Conservation (phyloP, 2,329 filamentous ascomycete species). For the Dactylellina drechsleri region DNA sequence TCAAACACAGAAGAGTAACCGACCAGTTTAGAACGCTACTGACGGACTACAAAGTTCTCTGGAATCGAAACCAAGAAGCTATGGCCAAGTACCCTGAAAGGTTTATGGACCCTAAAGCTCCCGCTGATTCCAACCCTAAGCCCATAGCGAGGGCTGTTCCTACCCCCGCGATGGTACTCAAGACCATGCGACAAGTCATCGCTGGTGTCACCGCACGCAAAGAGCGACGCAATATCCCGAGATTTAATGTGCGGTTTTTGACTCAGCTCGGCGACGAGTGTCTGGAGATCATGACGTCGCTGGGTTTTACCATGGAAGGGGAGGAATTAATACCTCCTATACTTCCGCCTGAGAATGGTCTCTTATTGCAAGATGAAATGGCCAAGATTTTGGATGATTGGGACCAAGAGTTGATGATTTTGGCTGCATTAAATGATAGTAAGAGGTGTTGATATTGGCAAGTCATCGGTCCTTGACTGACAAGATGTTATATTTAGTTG, state of each 20-base stretch:
- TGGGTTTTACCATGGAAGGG: conserved; percentile 34
- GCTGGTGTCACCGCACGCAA: conserved; percentile 31
- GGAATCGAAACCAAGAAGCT: conserved; percentile 63
- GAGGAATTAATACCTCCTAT: conserved; percentile 35
- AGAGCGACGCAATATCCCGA: conserved; percentile 32
- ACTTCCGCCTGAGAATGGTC: conserved; percentile 17
- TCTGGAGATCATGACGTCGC: conserved; percentile 31
- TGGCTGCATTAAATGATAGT: conserved; percentile 25
- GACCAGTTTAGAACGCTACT: conserved; percentile 66
- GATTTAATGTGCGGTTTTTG: conserved; percentile 29
- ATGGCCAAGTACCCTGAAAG: conserved; percentile 21
- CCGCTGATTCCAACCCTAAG: conserved; percentile 5
- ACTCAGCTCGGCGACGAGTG: conserved; percentile 49
- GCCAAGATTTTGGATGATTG: conserved; percentile 36
- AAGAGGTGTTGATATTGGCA: conserved; percentile 4
- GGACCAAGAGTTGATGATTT: conserved; percentile 30
- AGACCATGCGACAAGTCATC: conserved; percentile 39
- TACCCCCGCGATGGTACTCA: conserved; percentile 45
- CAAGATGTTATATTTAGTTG: conserved; percentile 33
- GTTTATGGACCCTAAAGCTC: conserved; percentile 30
- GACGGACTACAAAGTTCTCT: conserved; percentile 67
- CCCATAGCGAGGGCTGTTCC: conserved; percentile 24
- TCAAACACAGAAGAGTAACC: conserved; percentile 67
- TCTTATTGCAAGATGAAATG: conserved; percentile 21
- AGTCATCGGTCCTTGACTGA: conserved; percentile 9